These are phyloP conservation scores for Metschnikowia shivogae DNA, from an alignment of 805 yeast species.

Conservation along the genomic window DNA sequence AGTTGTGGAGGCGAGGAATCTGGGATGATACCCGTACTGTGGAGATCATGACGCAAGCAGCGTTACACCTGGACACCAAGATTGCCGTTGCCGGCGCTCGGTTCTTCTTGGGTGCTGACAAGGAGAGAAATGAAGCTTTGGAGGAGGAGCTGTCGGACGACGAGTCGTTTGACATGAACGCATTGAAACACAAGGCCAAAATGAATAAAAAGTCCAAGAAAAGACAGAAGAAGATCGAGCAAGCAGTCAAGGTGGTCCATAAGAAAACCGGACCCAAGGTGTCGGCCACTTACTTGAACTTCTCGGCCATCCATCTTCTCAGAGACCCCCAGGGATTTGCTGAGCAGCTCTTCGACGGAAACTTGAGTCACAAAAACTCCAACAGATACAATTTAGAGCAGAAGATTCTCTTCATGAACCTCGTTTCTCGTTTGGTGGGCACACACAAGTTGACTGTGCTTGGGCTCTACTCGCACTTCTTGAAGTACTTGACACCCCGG, in stretches of 20 bases:
- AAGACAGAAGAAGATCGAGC: slow-evolving; percentile 74
- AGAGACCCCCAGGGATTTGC: slow-evolving; percentile 99
- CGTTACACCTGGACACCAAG: slow-evolving; percentile 80
- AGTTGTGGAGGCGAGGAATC: slow-evolving; percentile 94
- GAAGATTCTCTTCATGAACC: slow-evolving; percentile 80
- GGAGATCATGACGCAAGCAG: slow-evolving; percentile 96
- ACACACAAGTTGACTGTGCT: slow-evolving; percentile 88
- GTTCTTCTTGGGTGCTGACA: slow-evolving; percentile 93
- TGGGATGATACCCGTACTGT: slow-evolving; percentile 98
- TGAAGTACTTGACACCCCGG: slow-evolving; percentile 90
- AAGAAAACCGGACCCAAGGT: slow-evolving; percentile 50
- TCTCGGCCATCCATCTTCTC: slow-evolving; percentile 88
- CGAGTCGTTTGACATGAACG: slow-evolving; percentile 64
- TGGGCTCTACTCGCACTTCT: slow-evolving; percentile 83
- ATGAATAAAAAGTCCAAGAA: slow-evolving; percentile 80
- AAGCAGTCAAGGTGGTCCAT: slow-evolving; percentile 64
- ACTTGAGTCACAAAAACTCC: slow-evolving; percentile 63
- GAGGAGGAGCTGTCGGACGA: slow-evolving; percentile 71
- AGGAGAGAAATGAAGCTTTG: slow-evolving; percentile 81
- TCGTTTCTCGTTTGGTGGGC: slow-evolving; percentile 86
- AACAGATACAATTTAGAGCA: slow-evolving; percentile 81
- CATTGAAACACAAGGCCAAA: slow-evolving; percentile 74
- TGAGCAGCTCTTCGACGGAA: slow-evolving; percentile 70
- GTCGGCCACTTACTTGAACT: slow-evolving; percentile 71
- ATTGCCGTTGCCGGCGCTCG: slow-evolving; percentile 86